Evolutionary conservation across 2,329 filamentous ascomycete genomes (phyloP).

Genomic region (Fusarium chuoi): DNA sequence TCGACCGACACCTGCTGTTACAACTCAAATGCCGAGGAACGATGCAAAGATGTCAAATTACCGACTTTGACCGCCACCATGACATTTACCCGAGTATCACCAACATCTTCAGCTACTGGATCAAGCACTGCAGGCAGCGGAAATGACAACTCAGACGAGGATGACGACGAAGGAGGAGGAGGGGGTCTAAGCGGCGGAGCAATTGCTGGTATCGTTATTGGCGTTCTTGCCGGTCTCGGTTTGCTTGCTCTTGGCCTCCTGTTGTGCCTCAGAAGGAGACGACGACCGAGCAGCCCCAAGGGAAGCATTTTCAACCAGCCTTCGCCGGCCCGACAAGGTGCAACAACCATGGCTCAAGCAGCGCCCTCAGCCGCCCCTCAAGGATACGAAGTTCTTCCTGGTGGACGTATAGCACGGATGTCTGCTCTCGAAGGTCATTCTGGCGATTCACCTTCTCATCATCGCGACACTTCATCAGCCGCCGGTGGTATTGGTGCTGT

Average conservation of each 20-base stretch:
- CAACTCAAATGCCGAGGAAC: conserved; percentile 76
- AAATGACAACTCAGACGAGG: conserved; percentile 34
- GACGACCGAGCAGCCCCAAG: conserved; percentile 68
- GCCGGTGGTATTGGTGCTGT: conserved; percentile 55
- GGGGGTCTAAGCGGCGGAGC: conserved; percentile 77
- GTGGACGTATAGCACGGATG: conserved; percentile 94
- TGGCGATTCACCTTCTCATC: conserved; percentile 67
- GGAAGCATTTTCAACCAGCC: conserved; percentile 91
- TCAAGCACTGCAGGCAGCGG: conserved; percentile 28
- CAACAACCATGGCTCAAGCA: conserved; percentile 53
- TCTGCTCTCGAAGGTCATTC: conserved; percentile 86
- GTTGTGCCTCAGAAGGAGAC: conserved; percentile 68
- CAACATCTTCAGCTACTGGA: conserved; percentile 50
- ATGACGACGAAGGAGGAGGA: conserved; percentile 24
- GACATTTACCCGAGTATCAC: conserved; percentile 60
- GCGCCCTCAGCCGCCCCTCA: conserved; percentile 48
- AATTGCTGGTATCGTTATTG: conserved; percentile 91
- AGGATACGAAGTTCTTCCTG: conserved; percentile 81
- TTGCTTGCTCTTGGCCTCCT: conserved; percentile 77
- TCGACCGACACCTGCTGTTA: conserved; percentile 96
- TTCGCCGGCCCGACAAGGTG: conserved; percentile 71
- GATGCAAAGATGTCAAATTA: conserved; percentile 80
- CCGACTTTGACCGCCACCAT: conserved; percentile 79
- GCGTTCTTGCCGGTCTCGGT: conserved; percentile 75
- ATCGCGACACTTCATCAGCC: conserved; percentile 53